These are phyloP conservation scores for Dissophora globulifera DNA, from an alignment of 192 early-diverging fungal species.

Conservation along the genomic window DNA sequence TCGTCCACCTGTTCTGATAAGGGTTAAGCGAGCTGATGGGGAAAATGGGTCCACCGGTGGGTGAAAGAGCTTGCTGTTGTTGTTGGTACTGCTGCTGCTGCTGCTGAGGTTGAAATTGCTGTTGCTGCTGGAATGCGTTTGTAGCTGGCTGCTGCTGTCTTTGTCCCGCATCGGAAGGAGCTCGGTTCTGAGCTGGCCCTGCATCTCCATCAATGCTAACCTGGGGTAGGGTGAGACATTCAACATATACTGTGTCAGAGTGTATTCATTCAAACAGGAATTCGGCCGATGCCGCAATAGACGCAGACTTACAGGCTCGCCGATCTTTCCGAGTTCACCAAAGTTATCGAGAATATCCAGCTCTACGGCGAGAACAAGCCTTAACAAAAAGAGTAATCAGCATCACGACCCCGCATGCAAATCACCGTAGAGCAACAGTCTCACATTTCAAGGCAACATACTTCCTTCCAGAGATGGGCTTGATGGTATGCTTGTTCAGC, in stretches of 20 bases:
- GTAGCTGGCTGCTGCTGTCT: constrained; percentile 37
- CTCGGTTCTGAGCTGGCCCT: neutral
- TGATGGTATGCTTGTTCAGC: constrained; percentile 60
- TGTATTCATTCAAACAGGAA: neutral
- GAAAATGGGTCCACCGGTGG: constrained; percentile 24
- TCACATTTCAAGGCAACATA: no score
- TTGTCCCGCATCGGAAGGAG: constrained; percentile 22
- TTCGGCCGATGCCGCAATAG: neutral
- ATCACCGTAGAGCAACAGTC: no score
- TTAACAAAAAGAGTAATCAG: neutral
- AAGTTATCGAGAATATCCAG: constrained; percentile 56
- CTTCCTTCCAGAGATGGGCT: constrained; percentile 62
- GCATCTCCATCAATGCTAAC: neutral
- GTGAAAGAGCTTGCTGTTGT: constrained; percentile 20
- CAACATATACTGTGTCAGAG: neutral
- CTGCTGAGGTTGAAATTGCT: constrained; percentile 18
- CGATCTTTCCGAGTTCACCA: constrained; percentile 28
- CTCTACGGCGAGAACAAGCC: constrained; percentile 56
- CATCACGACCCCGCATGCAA: no score
- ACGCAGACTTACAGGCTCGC: constrained; percentile 21
- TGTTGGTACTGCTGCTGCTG: constrained; percentile 24
- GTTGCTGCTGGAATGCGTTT: constrained; percentile 28
- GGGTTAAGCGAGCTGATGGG: constrained; percentile 47
- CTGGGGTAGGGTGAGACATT: neutral
- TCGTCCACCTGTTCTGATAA: constrained; percentile 81